These are phyloP conservation scores for Parathielavia appendiculata DNA, from an alignment of 495 filamentous ascomycete species.

Conservation along the genomic window DNA sequence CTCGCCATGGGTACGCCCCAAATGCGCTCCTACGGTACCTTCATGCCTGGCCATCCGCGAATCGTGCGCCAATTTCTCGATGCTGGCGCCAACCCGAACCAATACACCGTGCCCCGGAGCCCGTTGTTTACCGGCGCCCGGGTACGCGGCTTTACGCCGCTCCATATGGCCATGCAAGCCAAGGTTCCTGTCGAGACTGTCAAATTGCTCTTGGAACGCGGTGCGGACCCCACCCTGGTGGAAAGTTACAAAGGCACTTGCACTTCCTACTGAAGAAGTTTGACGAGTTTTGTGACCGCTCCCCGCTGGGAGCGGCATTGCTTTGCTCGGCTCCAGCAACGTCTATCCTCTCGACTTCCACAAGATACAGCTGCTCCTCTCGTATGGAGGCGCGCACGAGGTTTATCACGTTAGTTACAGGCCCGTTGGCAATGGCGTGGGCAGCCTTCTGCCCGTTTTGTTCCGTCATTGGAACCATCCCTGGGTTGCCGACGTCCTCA, in stretches of 20 bases:
- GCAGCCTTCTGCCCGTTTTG: neutral
- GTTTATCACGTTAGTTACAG: too few species aligned
- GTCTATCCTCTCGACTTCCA: slow-evolving; percentile 3
- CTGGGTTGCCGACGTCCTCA: neutral
- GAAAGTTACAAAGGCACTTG: neutral
- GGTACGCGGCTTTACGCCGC: neutral
- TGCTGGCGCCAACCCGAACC: slow-evolving; percentile 19
- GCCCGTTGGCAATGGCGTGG: neutral
- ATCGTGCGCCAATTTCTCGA: slow-evolving; percentile 17
- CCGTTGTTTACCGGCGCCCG: neutral
- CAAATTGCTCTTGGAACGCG: slow-evolving; percentile 15
- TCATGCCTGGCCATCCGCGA: slow-evolving; percentile 4
- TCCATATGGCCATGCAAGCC: slow-evolving; percentile 15
- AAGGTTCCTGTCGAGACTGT: slow-evolving; percentile 20
- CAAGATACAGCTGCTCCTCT: slow-evolving; percentile 9
- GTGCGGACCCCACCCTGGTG: slow-evolving; percentile 8
- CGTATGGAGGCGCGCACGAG: slow-evolving; percentile 1
- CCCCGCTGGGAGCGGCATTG: neutral
- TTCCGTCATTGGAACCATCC: slow-evolving; percentile 3
- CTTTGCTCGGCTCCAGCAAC: neutral
- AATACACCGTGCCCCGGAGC: neutral
- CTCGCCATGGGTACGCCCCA: slow-evolving; percentile 8
- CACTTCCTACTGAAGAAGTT: neutral
- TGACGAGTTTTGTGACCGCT: neutral
- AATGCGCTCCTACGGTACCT: too few species aligned